Percentiles rank a stretch among this genome's conserved stretches.
These are phyloP conservation scores for Arabidopsis lyrata DNA, from an alignment of 441 rosid species.

Conservation along the genomic window DNA sequence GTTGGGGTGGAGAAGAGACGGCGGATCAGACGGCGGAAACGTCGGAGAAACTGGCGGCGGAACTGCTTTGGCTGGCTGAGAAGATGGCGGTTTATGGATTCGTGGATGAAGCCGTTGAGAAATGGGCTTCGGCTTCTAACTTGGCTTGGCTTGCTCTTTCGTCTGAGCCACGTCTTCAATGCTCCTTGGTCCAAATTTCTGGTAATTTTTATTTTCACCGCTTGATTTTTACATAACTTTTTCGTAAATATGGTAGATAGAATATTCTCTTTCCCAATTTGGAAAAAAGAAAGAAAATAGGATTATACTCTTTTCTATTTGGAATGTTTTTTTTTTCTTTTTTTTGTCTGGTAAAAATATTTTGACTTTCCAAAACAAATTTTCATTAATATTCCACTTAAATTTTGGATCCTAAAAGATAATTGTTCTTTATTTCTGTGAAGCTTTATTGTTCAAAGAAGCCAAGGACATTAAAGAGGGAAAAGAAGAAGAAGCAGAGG, in stretches of 20 bases:
- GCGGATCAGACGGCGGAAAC: constrained; percentile 45
- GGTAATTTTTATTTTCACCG: constrained; percentile 45
- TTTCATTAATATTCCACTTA: no score
- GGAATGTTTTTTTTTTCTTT: constrained; percentile 2
- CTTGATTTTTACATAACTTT: not conserved
- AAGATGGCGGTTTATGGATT: constrained; percentile 72
- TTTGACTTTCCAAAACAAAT: constrained; percentile 1
- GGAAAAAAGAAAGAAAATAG: not conserved
- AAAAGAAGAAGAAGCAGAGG: constrained; percentile 48
- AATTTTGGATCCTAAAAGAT: not conserved
- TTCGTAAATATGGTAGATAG: constrained; percentile 15
- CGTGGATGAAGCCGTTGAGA: constrained; percentile 69
- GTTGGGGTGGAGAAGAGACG: constrained; percentile 50
- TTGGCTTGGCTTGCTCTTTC: constrained; percentile 71
- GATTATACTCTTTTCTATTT: not conserved
- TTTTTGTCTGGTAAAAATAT: not conserved
- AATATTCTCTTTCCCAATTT: constrained; percentile 2
- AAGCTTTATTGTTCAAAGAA: constrained; percentile 79
- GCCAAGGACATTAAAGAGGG: constrained; percentile 54
- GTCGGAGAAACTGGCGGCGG: constrained; percentile 87
- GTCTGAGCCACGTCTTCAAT: constrained; percentile 76
- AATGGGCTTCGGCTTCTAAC: constrained; percentile 83
- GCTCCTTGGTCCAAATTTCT: constrained; percentile 68
- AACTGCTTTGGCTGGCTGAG: constrained; percentile 82
- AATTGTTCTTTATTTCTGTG: not conserved